These are phyloP conservation scores for Tolypocladium cylindrosporum DNA, from an alignment of 2,329 filamentous ascomycete species.

Conservation along the genomic window DNA sequence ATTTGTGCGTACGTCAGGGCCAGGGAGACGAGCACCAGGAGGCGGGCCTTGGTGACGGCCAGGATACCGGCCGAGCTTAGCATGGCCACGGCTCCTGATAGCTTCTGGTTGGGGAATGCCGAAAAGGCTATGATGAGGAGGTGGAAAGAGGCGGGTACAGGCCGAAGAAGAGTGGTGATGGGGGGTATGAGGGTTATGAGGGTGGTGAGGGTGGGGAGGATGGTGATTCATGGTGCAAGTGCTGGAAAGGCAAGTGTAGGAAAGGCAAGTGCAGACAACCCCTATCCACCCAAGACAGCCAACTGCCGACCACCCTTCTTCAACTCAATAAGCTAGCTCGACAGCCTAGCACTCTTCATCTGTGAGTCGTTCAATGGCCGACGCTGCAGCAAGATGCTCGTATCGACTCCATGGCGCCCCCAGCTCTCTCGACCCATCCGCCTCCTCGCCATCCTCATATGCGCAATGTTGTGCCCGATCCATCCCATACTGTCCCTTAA, in stretches of 20 bases:
- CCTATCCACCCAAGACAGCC: background rate
- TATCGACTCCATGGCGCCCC: background rate
- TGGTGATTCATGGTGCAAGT: background rate
- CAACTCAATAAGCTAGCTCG: background rate
- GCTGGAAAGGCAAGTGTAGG: background rate
- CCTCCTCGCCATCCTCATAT: background rate
- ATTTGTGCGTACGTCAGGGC: slow-evolving; percentile 24
- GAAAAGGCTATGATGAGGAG: background rate
- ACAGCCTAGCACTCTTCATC: background rate
- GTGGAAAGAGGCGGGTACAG: background rate
- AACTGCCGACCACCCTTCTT: background rate
- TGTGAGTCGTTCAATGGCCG: too few species aligned
- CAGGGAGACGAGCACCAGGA: slow-evolving; percentile 24
- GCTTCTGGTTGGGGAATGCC: background rate
- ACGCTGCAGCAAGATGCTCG: background rate
- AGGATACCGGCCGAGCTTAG: background rate
- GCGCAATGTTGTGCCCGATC: background rate
- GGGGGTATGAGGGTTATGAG: too few species aligned
- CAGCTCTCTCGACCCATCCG: background rate
- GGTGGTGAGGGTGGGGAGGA: background rate
- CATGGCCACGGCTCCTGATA: background rate
- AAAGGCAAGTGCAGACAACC: background rate
- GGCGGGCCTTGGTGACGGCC: slow-evolving; percentile 20
- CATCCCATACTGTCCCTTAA: too few species aligned
- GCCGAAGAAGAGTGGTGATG: background rate